These are phyloP conservation scores for Vinca minor DNA, from an alignment of 257 asterid genomes.

Conservation along the genomic window DNA sequence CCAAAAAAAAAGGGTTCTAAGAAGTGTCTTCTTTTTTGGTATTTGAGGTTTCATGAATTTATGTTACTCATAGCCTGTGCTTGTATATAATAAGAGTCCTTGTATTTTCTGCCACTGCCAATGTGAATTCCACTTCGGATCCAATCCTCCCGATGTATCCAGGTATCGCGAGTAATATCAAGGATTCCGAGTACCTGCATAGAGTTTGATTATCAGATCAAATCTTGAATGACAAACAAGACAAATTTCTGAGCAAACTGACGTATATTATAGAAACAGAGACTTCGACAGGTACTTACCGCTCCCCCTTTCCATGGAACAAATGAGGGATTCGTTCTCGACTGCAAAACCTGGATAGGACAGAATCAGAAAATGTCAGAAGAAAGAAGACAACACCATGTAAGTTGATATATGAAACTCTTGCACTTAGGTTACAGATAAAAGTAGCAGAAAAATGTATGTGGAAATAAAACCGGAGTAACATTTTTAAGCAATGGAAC, in stretches of 20 bases:
- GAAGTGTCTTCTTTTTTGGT: background rate
- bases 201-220: constrained; percentile 1
- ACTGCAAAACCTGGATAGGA: constrained; percentile 59
- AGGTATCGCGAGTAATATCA: constrained; percentile 77
- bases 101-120: constrained; percentile 80
- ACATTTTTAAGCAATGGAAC: background rate
- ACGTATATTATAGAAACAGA: background rate
- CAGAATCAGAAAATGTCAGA: background rate
- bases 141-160: constrained; percentile 96
- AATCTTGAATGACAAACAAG: background rate
- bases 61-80: constrained; percentile 83
- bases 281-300: constrained; percentile 36
- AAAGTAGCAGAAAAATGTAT: background rate
- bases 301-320: constrained; percentile 97
- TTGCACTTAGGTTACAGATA: background rate
- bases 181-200: constrained; percentile 78
- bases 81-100: constrained; percentile 84
- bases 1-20: background rate
- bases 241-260: background rate
- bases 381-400: background rate
- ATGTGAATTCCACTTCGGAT: constrained; percentile 62
- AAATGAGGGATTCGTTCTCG: constrained; percentile 64
- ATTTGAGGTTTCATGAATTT: constrained; percentile 30
- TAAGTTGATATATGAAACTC: background rate
- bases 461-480: background rate